A percentile compares a stretch with the other conserved stretches of the same genome.
phyloP scores from a whole-genome alignment of 1,139 yeast species.

The Pichia sp. region DNA sequence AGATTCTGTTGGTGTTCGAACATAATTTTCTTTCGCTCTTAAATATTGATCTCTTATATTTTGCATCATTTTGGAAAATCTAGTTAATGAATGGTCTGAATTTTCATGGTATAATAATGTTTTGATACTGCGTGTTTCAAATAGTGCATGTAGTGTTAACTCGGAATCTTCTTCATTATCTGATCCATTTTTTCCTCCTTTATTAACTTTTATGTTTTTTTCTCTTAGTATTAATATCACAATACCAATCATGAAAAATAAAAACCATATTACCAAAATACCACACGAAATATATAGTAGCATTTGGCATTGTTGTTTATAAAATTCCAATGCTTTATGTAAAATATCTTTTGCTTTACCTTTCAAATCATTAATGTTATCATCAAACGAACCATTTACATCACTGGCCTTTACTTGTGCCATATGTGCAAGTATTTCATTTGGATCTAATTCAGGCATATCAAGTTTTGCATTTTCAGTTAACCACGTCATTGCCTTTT shows the following conservation, averaged over 20 bases:
- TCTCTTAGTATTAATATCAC: conserved; percentile 21
- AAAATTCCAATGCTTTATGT: conserved; percentile 29
- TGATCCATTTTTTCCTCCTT: not conserved
- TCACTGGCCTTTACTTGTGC: conserved; percentile 9
- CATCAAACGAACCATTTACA: conserved; percentile 10
- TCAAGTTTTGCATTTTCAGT: conserved; percentile 53
- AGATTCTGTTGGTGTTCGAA: conserved; percentile 12
- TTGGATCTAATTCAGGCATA: conserved; percentile 47
- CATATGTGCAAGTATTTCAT: conserved; percentile 23
- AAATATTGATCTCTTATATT: conserved; percentile 11
- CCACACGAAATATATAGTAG: conserved; percentile 44
- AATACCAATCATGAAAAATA: conserved; percentile 40
- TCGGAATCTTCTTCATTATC: conserved; percentile 1
- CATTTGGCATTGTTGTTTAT: conserved; percentile 33
- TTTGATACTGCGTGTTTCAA: conserved; percentile 7
- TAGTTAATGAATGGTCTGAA: not conserved
- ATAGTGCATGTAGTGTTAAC: not conserved
- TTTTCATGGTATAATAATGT: conserved; percentile 1
- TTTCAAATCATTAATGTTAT: conserved; percentile 21
- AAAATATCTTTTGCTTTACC: conserved; percentile 28
- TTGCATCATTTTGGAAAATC: conserved; percentile 5
- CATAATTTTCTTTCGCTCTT: conserved; percentile 2
- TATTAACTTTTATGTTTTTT: not conserved
- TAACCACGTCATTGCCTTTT: conserved; percentile 75
- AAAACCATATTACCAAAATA: conserved; percentile 43